Base-by-base conservation (phyloP, 208 protist genomes). In the Leishmania aethiopica region DNA sequence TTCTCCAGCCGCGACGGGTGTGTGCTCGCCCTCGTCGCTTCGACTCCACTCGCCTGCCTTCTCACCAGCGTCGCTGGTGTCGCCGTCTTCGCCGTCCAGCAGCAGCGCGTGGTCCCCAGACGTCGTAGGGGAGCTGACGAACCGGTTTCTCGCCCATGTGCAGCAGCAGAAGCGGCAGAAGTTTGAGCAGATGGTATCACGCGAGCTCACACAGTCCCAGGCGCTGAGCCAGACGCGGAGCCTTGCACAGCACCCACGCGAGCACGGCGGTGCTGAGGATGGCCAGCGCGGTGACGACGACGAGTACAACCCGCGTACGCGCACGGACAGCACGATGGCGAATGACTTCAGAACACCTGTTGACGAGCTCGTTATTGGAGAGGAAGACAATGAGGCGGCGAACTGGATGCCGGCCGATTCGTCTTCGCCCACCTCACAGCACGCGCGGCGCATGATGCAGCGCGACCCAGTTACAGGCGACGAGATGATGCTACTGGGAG, bases 101-200 rank as follows among this genome's bases (percentile, higher is more conserved):
- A 86, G 90, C 57, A 92, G 90, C 15, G 77, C 80, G 17, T 97
- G 94, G 93, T 95, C 91, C 5, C 91, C 93, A 0, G 66, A 80
- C 17, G 60, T 94, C 13, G 92, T 88, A 1, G 83, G 78, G 0
- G 87, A 89, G 81, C 89, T 97, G 80, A 97, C 94, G 28, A 92
- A 81, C 75, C 90, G 82, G n/a, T 96, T 97, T 73, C 86, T 97
- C 28, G 88, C 90, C 32, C 89, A 79, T 64, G 92, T 96, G 45
- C 71, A 92, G 57, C 83, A 90, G 60, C 84, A 92, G 78, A 88
- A 91, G 59, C 81, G 87, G 73, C 88, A 94, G 73, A 90, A 81
- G 28, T 86, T 91, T 72, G 91, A 93, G 79, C 87, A 89, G 53
- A 75, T 97, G 35, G 47, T 97, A 25, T 88, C 91, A 57, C 82